phyloP scores from a whole-genome alignment of 495 filamentous ascomycete species.

The Haplographium delicatum region DNA sequence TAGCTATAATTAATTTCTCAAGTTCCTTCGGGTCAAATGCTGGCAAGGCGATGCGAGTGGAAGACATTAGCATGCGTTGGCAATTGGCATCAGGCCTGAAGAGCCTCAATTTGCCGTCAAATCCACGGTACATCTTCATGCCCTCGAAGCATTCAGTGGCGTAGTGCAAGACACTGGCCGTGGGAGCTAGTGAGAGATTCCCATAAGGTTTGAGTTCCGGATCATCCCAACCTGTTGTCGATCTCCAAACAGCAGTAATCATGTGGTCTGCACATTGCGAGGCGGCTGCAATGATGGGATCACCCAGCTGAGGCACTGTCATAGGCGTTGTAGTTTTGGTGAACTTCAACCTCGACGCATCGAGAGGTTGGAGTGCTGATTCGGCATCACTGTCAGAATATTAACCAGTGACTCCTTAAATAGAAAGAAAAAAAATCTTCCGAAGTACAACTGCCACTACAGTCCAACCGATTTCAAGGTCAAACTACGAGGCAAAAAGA shows the following conservation, averaged over 20 bases:
- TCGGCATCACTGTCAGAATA: slow-evolving; percentile 3
- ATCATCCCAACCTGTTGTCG: slow-evolving; percentile 61
- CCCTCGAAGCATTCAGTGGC: slow-evolving; percentile 92
- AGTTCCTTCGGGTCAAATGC: slow-evolving; percentile 66
- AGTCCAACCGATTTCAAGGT: background rate
- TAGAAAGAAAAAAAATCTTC: too few relatives aligned
- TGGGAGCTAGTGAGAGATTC: slow-evolving; percentile 76
- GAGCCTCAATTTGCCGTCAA: slow-evolving; percentile 73
- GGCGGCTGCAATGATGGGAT: slow-evolving; percentile 36
- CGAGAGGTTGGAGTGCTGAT: slow-evolving; percentile 37
- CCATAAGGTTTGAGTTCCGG: slow-evolving; percentile 78
- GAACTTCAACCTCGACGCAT: slow-evolving; percentile 68
- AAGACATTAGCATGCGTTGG: slow-evolving; percentile 64
- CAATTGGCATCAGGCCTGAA: slow-evolving; percentile 81
- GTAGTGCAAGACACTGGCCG: slow-evolving; percentile 82
- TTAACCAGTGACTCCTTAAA: slow-evolving; percentile 2
- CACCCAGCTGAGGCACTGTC: slow-evolving; percentile 57
- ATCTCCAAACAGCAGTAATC: slow-evolving; percentile 72
- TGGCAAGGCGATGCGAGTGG: slow-evolving; percentile 71
- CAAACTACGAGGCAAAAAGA: background rate
- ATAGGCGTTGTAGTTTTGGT: slow-evolving; percentile 61
- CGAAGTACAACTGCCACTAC: too few relatives aligned
- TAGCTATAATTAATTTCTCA: slow-evolving; percentile 66
- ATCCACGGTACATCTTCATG: slow-evolving; percentile 80
- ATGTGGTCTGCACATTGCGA: slow-evolving; percentile 82